A percentile compares a stretch with the other conserved stretches of the same genome.
Conservation (phyloP, 768 basidiomycete species). For the Sarcomyxa edulis region DNA sequence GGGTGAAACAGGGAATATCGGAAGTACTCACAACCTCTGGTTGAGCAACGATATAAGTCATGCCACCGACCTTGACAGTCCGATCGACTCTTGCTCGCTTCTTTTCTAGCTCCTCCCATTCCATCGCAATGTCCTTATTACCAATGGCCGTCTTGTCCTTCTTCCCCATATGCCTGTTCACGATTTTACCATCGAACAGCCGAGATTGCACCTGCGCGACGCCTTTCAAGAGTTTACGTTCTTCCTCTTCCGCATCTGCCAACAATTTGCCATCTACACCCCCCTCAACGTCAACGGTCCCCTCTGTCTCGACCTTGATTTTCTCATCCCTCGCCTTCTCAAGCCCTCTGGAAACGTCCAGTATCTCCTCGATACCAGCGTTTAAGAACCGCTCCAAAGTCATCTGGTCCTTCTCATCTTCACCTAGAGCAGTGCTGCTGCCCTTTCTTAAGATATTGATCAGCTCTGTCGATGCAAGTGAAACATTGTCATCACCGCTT, state of each 20-base stretch:
- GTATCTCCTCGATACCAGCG: slow-evolving; percentile 37
- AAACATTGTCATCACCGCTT: slow-evolving; percentile 13
- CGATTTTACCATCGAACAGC: slow-evolving; percentile 50
- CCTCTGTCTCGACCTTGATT: slow-evolving; percentile 35
- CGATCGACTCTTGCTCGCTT: slow-evolving; percentile 37
- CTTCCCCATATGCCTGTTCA: slow-evolving; percentile 14
- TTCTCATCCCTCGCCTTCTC: slow-evolving; percentile 38
- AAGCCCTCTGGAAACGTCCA: slow-evolving; percentile 37
- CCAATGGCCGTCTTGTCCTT: slow-evolving; percentile 30
- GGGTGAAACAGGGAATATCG: neutral
- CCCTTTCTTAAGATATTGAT: slow-evolving; percentile 54
- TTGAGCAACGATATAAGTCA: slow-evolving; percentile 21
- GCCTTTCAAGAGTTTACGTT: slow-evolving; percentile 42
- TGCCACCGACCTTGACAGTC: slow-evolving; percentile 26
- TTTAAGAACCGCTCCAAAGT: slow-evolving; percentile 38
- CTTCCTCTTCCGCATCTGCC: slow-evolving; percentile 48
- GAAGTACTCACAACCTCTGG: slow-evolving; percentile 8
- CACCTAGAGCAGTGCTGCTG: slow-evolving; percentile 44
- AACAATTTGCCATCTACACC: slow-evolving; percentile 20
- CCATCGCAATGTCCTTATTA: slow-evolving; percentile 36
- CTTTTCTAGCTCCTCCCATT: slow-evolving; percentile 43
- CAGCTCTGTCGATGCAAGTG: slow-evolving; percentile 39
- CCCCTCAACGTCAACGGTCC: slow-evolving; percentile 7
- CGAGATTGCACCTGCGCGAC: slow-evolving; percentile 55
- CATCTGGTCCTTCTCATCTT: slow-evolving; percentile 24